phyloP scores from a whole-genome alignment of 2,329 filamentous ascomycete genomes.

The Elsinoe fawcettii region DNA sequence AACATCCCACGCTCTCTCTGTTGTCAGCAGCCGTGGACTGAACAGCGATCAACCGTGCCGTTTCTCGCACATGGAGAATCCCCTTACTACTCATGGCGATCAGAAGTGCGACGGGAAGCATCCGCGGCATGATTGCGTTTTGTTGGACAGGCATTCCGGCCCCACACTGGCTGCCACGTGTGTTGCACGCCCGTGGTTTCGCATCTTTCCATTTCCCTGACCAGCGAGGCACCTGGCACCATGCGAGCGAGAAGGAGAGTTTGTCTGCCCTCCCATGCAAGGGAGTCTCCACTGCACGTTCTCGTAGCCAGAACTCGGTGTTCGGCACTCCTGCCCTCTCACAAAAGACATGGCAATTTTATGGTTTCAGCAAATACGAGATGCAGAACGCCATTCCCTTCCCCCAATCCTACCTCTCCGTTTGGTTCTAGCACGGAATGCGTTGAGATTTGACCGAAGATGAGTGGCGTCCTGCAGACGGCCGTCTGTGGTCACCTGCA shows the following conservation, averaged over 20 bases:
- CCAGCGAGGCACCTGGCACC: not conserved
- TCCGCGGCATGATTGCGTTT: constrained; percentile 7
- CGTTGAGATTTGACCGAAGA: not conserved
- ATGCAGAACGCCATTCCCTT: not conserved
- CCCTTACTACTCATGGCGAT: too few species aligned
- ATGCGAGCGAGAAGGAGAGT: not conserved
- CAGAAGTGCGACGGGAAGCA: not conserved
- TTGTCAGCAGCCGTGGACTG: not conserved
- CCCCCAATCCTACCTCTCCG: not conserved
- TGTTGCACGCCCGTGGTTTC: not conserved
- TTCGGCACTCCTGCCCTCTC: constrained; percentile 8
- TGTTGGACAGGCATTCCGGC: not conserved
- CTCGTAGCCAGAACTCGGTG: not conserved
- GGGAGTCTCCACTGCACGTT: not conserved
- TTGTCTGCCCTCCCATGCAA: not conserved
- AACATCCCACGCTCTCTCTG: not conserved
- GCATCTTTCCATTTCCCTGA: not conserved
- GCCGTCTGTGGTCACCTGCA: not conserved
- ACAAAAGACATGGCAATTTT: not conserved
- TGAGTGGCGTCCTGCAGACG: not conserved
- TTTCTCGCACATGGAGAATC: too few species aligned
- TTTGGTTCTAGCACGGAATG: not conserved
- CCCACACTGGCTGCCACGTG: constrained; percentile 10
- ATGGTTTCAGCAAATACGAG: not conserved
- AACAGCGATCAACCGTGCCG: not conserved